A percentile compares a stretch with the other conserved stretches of the same genome.
These are phyloP conservation scores for Arbutus unedo DNA, from an alignment of 148 eudicot species.

Conservation along the genomic window DNA sequence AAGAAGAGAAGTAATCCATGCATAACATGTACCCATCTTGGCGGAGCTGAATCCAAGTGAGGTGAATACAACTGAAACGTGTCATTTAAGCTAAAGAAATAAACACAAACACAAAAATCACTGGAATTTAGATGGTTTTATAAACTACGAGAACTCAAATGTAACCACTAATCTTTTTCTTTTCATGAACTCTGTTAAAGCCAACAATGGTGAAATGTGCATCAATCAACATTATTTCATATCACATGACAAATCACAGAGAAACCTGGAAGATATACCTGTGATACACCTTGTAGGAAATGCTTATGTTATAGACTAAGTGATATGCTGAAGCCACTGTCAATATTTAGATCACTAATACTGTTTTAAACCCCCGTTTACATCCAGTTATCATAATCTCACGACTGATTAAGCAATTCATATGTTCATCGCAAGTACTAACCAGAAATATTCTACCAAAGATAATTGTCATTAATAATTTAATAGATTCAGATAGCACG, in stretches of 20 bases:
- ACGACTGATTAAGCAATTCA: background rate
- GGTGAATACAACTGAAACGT: slow-evolving; percentile 83
- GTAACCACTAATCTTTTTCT: background rate
- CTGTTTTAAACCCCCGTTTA: no score
- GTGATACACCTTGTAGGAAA: no score
- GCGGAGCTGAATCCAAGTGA: slow-evolving; percentile 85
- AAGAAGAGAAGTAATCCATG: slow-evolving; percentile 92
- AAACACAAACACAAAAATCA: background rate
- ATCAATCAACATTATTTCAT: background rate
- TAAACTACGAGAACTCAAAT: background rate
- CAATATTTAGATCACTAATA: no score
- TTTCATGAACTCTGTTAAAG: background rate
- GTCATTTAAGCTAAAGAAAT: background rate
- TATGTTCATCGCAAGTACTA: background rate
- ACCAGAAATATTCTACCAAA: background rate
- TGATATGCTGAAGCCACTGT: no score
- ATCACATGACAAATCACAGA: background rate
- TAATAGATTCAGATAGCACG: background rate
- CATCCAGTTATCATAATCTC: background rate
- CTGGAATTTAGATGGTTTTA: background rate
- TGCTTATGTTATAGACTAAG: no score
- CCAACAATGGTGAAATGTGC: background rate
- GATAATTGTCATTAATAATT: background rate
- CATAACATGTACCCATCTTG: slow-evolving; percentile 95
- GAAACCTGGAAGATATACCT: no score